phyloP scores from a whole-genome alignment of 1,139 yeast genomes.

The Wickerhamomyces sp. region DNA sequence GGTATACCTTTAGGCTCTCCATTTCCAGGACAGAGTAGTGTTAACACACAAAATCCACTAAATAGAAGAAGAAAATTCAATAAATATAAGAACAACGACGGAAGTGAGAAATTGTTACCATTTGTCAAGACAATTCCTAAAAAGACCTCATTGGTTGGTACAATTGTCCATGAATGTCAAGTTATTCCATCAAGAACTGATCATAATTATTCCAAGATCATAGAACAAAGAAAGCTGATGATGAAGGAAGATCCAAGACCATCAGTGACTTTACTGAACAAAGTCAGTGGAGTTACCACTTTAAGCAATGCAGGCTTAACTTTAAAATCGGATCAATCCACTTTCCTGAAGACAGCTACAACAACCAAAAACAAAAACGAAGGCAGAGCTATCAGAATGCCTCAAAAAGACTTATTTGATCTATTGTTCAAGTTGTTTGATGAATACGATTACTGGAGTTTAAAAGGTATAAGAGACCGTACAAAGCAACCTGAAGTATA shows the following conservation, averaged over 20 bases:
- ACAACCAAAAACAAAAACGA: constrained; percentile 49
- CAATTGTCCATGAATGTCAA: constrained; percentile 89
- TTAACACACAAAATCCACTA: constrained; percentile 11
- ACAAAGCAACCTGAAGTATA: constrained; percentile 96
- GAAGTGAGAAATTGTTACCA: constrained; percentile 52
- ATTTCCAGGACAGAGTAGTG: too few species aligned
- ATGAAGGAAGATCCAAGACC: constrained; percentile 48
- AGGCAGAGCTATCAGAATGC: constrained; percentile 92
- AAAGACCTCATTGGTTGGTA: constrained; percentile 81
- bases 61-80: constrained; percentile 33
- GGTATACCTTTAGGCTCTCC: too few species aligned
- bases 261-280: constrained; percentile 73
- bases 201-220: constrained; percentile 58
- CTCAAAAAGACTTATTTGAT: constrained; percentile 87
- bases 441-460: constrained; percentile 94
- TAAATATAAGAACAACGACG: constrained; percentile 37
- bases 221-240: constrained; percentile 49
- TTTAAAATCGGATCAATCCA: constrained; percentile 60
- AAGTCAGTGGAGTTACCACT: constrained; percentile 74
- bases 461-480: constrained; percentile 90
- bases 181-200: constrained; percentile 76
- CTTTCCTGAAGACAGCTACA: constrained; percentile 49
- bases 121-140: constrained; percentile 80
- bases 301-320: constrained; percentile 85
- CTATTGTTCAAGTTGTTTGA: constrained; percentile 84